Base-by-base conservation (phyloP, 306 rosid species). In the Cicer chorassanicum region DNA sequence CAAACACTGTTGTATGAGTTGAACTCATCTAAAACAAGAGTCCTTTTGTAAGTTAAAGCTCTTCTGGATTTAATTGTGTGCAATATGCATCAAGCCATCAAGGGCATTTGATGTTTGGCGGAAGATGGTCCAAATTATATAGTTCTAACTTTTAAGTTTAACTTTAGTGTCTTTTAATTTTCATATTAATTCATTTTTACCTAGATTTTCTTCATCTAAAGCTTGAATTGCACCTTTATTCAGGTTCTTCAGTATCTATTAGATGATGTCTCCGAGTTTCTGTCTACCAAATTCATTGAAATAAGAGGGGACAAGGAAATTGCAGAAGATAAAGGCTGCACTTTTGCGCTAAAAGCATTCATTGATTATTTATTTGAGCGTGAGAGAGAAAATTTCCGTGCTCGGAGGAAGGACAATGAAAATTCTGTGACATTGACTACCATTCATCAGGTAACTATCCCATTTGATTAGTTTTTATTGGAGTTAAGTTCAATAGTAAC, bases 221-320 rank as follows among this genome's bases (percentile, higher is more conserved):
- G 45, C 77, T 75, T 78, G 60, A 46, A 80, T 79, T 73, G 44
- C 71, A 56, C 82, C 56, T 82, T 57, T 54, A 66, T 80, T 82
- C 87, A 94, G 98, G 97, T 91, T 88, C 96, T 71, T 81, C 97
- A 90, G 50, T 94, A 80, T 88, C 76, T 94, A 38, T 73, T 91
- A 82, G 98, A 94, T 81, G 98, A 94, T 11, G 89, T 94, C 74
- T 89, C 94, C 68, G 85, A 88, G 73, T 94, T 94, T 79, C 60
- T 94, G 65, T 89, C 96, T 12, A 79, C 86, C 64, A 86, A 84
- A 82, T 83, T 59, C 68, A 42, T 80, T 55, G 86, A 69, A 79
- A 69, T 45, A 53, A 80, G 89, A 75, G 75, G 75, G 80, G 85
- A 86, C 68, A 84, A 10, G 67, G 88, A 88, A 72, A 3, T 61